phyloP scores from a whole-genome alignment of 208 protist genomes.

The Strigomonas galati region DNA sequence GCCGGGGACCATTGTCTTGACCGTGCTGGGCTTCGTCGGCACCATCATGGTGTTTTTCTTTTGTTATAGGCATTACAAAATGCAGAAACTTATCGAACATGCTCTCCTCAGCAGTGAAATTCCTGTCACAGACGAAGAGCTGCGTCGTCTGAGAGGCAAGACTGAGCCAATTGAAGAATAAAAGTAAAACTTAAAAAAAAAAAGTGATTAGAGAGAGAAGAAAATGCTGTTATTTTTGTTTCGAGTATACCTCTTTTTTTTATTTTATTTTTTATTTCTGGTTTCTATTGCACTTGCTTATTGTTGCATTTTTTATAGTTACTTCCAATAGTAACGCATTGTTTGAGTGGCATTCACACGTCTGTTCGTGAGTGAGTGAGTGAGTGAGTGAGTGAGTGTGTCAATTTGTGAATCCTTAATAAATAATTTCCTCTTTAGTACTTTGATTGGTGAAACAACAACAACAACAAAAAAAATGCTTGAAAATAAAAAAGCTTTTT shows the following conservation, averaged over 20 bases:
- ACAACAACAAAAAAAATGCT: too few species aligned
- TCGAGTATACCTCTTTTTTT: slow-evolving; percentile 1
- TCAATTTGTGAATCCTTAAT: too few species aligned
- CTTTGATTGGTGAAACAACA: too few species aligned
- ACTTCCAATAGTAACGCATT: too few species aligned
- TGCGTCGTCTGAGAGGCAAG: slow-evolving; percentile 54
- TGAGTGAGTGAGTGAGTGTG: too few species aligned
- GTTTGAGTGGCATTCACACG: too few species aligned
- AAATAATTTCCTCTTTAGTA: too few species aligned
- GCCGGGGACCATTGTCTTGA: slow-evolving; percentile 77
- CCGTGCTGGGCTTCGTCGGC: slow-evolving; percentile 70
- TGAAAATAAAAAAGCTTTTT: too few species aligned
- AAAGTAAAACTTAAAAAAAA: slow-evolving; percentile 2
- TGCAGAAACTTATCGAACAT: slow-evolving; percentile 78
- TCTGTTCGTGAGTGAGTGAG: too few species aligned
- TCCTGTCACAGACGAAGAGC: slow-evolving; percentile 76
- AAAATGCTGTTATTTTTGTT: too few species aligned
- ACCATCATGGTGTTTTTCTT: slow-evolving; percentile 84
- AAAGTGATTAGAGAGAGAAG: not conserved
- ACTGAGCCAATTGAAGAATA: slow-evolving; percentile 9
- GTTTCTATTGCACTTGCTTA: slow-evolving; percentile 12
- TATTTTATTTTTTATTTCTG: slow-evolving; percentile 10
- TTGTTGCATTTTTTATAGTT: not conserved
- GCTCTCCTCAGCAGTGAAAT: slow-evolving; percentile 61
- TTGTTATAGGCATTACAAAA: slow-evolving; percentile 79